Conservation (phyloP, 148 eudicot species). For the Camellia japonica region DNA sequence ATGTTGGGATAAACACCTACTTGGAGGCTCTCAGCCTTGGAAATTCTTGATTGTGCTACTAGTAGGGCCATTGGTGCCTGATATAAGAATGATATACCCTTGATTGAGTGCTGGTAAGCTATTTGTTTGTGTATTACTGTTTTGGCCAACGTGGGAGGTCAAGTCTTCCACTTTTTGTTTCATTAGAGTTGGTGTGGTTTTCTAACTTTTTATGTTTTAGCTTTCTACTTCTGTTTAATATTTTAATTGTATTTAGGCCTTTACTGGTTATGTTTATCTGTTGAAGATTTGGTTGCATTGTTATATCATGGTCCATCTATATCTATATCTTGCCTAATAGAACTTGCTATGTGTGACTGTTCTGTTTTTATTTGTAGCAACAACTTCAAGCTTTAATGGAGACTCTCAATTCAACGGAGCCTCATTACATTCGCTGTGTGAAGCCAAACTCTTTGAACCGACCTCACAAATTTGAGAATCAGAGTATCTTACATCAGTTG, state of each 20-base stretch:
- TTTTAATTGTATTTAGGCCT: neutral
- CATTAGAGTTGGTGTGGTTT: neutral
- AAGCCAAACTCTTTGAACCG: slow-evolving; percentile 89
- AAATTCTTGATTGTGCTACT: neutral
- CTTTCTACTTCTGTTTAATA: neutral
- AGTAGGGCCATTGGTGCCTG: neutral
- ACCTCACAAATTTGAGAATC: slow-evolving; percentile 81
- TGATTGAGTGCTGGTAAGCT: neutral
- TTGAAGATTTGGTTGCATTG: neutral
- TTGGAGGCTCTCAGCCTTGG: neutral
- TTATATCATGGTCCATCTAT: neutral
- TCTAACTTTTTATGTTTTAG: neutral
- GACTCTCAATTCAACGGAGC: slow-evolving; percentile 87
- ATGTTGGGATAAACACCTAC: neutral
- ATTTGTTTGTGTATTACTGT: neutral
- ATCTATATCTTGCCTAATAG: neutral
- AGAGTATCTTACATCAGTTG: slow-evolving; percentile 84
- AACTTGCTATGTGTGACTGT: neutral
- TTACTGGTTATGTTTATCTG: neutral
- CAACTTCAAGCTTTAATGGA: slow-evolving; percentile 99
- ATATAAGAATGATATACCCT: neutral
- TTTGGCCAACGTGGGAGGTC: neutral
- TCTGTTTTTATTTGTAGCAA: slow-evolving; percentile 53
- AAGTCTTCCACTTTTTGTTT: neutral
- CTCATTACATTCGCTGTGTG: slow-evolving; percentile 94